These are phyloP conservation scores for Fistulina hepatica DNA, from an alignment of 1,284 basidiomycete genomes.

Conservation along the genomic window DNA sequence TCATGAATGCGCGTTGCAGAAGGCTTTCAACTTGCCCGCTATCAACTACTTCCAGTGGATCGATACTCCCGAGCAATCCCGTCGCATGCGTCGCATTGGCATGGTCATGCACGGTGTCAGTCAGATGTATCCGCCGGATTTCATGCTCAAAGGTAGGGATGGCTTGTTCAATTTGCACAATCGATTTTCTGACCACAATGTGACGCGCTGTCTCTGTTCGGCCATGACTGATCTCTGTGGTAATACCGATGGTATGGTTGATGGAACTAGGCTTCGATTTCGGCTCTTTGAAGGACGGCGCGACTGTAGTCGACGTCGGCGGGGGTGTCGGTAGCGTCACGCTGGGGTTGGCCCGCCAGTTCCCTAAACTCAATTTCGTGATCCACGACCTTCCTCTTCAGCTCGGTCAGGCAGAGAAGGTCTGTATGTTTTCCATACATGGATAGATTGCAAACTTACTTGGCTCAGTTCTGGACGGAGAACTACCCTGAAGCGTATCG, in stretches of 20 bases:
- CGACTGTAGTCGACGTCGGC: constrained; percentile 20
- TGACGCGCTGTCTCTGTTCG: no score
- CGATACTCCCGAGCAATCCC: constrained; percentile 16
- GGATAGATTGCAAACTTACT: no score
- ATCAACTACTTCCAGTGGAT: constrained; percentile 18
- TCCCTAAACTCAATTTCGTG: constrained; percentile 12
- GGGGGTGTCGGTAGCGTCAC: constrained; percentile 18
- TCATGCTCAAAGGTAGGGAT: constrained; percentile 14
- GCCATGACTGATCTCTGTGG: no score
- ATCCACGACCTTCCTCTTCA: constrained; percentile 16
- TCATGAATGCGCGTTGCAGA: constrained; percentile 2
- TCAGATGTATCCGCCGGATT: constrained; percentile 12
- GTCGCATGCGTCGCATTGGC: constrained; percentile 13
- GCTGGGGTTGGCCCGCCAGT: constrained; percentile 10
- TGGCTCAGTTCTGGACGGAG: constrained; percentile 19
- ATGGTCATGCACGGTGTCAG: constrained; percentile 17
- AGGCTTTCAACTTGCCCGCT: constrained; percentile 13
- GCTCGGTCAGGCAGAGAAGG: constrained; percentile 15
- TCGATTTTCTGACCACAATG: background rate
- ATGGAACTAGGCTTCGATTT: constrained; percentile 17
- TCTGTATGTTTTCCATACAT: background rate
- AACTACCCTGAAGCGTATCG: constrained; percentile 16
- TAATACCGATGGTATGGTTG: no score
- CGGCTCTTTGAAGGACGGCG: constrained; percentile 11
- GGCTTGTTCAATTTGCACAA: background rate